Evolutionary conservation across 2,329 filamentous ascomycete genomes (phyloP).

Genomic region (Thielaviopsis cerberus): DNA sequence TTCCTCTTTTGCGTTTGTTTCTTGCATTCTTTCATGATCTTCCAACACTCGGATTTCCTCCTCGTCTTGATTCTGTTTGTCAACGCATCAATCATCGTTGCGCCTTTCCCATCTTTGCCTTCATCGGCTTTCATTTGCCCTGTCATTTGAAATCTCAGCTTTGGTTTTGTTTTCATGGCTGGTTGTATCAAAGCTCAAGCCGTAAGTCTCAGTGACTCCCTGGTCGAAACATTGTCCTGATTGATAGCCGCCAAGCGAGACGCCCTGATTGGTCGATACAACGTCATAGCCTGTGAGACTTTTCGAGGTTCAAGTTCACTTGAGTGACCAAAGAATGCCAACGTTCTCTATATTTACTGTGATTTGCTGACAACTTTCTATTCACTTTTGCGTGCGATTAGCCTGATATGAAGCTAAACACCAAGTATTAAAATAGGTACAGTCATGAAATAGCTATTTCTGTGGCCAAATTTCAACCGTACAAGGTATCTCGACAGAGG

Average conservation of each 20-base stretch:
- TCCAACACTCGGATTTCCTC: too few relatives aligned
- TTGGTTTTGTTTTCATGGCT: neutral
- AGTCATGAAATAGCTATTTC: neutral
- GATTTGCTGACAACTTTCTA: too few relatives aligned
- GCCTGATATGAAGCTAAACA: neutral
- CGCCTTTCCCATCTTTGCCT: neutral
- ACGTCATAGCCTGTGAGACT: neutral
- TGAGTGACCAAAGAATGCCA: too few relatives aligned
- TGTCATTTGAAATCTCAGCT: neutral
- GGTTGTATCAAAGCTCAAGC: conserved; percentile 5
- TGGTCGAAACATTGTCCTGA: conserved; percentile 9
- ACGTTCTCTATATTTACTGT: too few relatives aligned
- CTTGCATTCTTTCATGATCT: neutral
- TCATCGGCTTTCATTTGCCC: neutral
- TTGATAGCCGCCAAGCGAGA: conserved; percentile 10
- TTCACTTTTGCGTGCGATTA: too few relatives aligned
- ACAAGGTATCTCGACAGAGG: neutral
- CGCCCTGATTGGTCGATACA: conserved; percentile 6
- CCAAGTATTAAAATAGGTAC: neutral
- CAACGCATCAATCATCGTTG: too few relatives aligned
- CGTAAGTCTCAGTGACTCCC: conserved; percentile 7
- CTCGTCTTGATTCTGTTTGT: too few relatives aligned
- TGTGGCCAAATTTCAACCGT: neutral
- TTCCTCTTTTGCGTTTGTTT: neutral
- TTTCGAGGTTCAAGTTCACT: neutral